Conservation (phyloP, 495 filamentous ascomycete species). For the Achaetomiella virescens region DNA sequence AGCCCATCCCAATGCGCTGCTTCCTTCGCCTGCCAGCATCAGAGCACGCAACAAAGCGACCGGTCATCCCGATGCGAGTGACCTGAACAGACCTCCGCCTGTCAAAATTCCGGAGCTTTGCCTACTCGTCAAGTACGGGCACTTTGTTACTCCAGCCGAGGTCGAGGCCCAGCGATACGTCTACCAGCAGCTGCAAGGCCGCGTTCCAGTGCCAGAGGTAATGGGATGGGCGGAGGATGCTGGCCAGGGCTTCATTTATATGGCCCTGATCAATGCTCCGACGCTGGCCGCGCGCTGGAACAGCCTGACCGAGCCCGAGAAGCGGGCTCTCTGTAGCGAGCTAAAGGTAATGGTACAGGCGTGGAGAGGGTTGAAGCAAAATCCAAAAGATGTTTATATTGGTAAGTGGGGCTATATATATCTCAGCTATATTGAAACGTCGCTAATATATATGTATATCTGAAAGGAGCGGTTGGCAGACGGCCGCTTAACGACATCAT, state of each 20-base stretch:
- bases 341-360: conserved; percentile 22
- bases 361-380: conserved; percentile 30
- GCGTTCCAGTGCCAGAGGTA: conserved; percentile 2
- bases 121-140: conserved; percentile 1
- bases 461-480: not conserved
- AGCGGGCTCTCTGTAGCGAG: conserved; percentile 24
- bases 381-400: not conserved
- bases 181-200: not conserved
- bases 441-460: not conserved
- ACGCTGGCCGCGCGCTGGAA: conserved; percentile 27
- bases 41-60: not conserved
- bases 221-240: conserved; percentile 13
- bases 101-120: not conserved
- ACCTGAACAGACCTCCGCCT: not conserved
- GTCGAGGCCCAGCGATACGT: not conserved
- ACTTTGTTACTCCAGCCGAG: not conserved
- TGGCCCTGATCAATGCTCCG: conserved; percentile 20
- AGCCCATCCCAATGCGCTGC: not conserved
- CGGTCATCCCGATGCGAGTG: not conserved
- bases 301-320: conserved; percentile 20
- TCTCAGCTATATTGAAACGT: not conserved
- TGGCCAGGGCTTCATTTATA: conserved; percentile 26
- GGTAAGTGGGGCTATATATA: not conserved
- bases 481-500: not conserved
- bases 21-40: not conserved